These are phyloP conservation scores for Colletotrichum cordylinicola DNA, from an alignment of 2,329 filamentous ascomycete species.

Conservation along the genomic window DNA sequence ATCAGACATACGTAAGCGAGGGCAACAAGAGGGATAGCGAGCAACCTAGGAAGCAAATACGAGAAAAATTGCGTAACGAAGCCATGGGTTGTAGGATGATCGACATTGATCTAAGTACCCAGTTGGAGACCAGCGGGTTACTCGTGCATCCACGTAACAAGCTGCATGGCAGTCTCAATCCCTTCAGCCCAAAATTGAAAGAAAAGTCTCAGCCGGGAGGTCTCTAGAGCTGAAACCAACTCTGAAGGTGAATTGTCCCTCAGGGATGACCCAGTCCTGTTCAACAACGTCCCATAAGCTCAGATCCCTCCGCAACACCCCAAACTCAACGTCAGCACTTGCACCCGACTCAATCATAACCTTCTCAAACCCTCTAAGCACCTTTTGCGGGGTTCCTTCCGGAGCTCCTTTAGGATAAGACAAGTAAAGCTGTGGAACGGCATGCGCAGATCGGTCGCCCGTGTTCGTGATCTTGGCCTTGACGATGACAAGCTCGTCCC, in stretches of 20 bases:
- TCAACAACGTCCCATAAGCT: constrained; percentile 53
- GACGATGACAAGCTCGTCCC: constrained; percentile 64
- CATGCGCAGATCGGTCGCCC: constrained; percentile 55
- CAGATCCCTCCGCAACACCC: constrained; percentile 50
- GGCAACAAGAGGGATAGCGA: background rate
- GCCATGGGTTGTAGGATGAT: background rate
- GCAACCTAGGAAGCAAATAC: fast-evolving
- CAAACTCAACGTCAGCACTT: constrained; percentile 41
- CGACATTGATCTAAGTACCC: fast-evolving
- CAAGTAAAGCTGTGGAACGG: constrained; percentile 64
- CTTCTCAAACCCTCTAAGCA: constrained; percentile 53
- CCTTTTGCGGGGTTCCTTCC: constrained; percentile 34
- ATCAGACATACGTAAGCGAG: background rate
- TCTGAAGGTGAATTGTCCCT: constrained; percentile 17
- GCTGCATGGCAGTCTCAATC: fast-evolving
- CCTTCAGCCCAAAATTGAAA: background rate
- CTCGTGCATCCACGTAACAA: fast-evolving
- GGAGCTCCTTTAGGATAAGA: background rate
- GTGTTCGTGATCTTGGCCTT: constrained; percentile 66
- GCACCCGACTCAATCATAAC: constrained; percentile 43
- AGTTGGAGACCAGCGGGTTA: fast-evolving
- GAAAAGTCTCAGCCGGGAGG: background rate
- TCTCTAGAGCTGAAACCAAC: background rate
- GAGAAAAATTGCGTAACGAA: fast-evolving
- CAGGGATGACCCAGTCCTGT: constrained; percentile 57